Evolutionary conservation across 768 basidiomycete genomes (phyloP), one percentile per base, ranked within the genome.

Genomic region (Pisolithus orientalis): DNA sequence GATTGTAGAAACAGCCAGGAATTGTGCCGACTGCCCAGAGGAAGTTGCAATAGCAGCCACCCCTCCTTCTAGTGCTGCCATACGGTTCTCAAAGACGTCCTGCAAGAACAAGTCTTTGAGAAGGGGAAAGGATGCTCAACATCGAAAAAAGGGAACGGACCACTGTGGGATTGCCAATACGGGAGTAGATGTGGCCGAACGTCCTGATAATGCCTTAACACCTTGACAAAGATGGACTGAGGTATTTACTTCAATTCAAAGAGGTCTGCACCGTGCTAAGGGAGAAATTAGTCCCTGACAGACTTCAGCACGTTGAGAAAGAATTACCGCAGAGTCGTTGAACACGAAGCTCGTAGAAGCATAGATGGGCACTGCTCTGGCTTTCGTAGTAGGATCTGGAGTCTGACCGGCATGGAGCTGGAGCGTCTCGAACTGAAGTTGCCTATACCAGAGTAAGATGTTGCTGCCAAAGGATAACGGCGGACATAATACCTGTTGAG

Each of bases 51-150:
- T 70, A 2, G 84, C 84, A 0, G 82, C 83, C 0, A 64, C 71
- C 0, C 84, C 85, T 2, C 82, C 80, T 56, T 85, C 84, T 11
- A 87, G 73, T 0, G 80, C 79, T 0, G 85, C 77, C 2, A 86
- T 78, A 4, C 84, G 74, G 57, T 77, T 77, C 65, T 85, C 85
- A 47, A 86, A 83, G 3, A 85, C 75, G 39, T 84, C 81, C 80
- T 80, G 49, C n/a, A 25, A 10, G 24, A 45, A 49, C 34, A 9
- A 45, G 10, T 21, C 2, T 4, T 14, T 42, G 1, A 17, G 16
- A 11, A 13, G 7, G 34, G 14, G 10, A 9, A 53, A 32, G 38
- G 34, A 11, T 21, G 17, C 16, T 28, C 10, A 34, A 14, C 5
- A n/a, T 28, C 21, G 14, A 42, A 29, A 6, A 37, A 27, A 38